A percentile compares a stretch with the other conserved stretches of the same genome.
Conservation (phyloP, 169 alveolate species). For the Toxoplasma gondii region DNA sequence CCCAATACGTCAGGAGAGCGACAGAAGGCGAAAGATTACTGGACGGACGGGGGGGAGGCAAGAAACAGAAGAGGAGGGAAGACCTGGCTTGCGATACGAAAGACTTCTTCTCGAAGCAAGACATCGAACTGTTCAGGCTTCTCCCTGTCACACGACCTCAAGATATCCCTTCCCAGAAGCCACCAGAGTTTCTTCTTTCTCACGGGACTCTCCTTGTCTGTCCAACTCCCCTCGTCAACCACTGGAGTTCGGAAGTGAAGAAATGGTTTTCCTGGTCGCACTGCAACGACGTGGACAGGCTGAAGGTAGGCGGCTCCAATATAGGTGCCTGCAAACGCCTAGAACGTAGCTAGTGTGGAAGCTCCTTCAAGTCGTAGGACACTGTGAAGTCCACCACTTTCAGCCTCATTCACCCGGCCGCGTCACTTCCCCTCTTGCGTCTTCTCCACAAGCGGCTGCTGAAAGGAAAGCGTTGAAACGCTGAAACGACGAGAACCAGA, state of each 20-base stretch:
- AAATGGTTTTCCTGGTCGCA: slow-evolving; percentile 56
- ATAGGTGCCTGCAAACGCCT: no score
- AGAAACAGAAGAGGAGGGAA: no score
- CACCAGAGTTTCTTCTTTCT: slow-evolving; percentile 42
- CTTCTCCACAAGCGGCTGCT: no score
- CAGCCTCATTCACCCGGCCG: no score
- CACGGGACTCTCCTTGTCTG: slow-evolving; percentile 31
- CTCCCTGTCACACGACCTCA: neutral
- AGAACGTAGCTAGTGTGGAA: no score
- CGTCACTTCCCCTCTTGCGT: no score
- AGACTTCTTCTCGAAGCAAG: neutral
- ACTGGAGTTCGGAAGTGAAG: slow-evolving; percentile 47
- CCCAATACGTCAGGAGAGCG: no score
- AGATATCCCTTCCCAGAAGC: neutral
- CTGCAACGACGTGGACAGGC: neutral
- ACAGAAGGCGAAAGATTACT: no score
- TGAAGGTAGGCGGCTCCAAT: neutral
- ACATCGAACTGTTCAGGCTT: neutral
- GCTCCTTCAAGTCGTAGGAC: no score
- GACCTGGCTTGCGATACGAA: neutral
- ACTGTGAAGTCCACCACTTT: no score
- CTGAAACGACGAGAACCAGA: no score
- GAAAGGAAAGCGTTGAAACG: no score
- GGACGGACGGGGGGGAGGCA: neutral
- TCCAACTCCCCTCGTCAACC: slow-evolving; percentile 45